Percentiles rank a stretch among this genome's conserved stretches.
These are phyloP conservation scores for Globisporangium emineosum DNA, from an alignment of 352 stramenopile species.

Conservation along the genomic window DNA sequence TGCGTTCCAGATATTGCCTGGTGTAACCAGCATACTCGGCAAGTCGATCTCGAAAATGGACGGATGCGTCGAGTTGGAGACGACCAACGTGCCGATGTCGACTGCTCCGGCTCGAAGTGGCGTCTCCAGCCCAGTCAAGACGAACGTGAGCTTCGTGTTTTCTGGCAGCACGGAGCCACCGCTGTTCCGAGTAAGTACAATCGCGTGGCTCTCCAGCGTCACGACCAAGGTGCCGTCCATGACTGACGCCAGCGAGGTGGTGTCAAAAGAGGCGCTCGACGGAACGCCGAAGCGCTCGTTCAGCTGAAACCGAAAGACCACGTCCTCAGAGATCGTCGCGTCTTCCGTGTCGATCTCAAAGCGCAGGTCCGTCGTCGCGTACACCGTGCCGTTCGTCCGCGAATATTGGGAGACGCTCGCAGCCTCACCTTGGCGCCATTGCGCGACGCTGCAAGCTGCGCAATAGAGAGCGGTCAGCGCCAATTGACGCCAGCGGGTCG, in stretches of 20 bases:
- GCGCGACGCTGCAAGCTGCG: neutral
- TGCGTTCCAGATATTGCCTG: conserved; percentile 27
- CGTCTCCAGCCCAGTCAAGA: conserved; percentile 14
- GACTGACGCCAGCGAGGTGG: conserved; percentile 8
- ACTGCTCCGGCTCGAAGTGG: conserved; percentile 13
- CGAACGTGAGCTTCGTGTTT: conserved; percentile 12
- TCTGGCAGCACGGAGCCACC: conserved; percentile 12
- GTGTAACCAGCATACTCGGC: conserved; percentile 22
- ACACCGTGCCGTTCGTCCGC: conserved; percentile 34
- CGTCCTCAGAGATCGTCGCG: conserved; percentile 24
- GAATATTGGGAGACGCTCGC: conserved; percentile 2
- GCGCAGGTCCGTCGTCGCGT: conserved; percentile 15
- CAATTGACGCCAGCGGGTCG: neutral
- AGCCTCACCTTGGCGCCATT: neutral
- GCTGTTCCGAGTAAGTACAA: conserved; percentile 22
- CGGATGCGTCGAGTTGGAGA: conserved; percentile 18
- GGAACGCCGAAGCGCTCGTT: conserved; percentile 23
- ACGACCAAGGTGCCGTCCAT: conserved; percentile 29
- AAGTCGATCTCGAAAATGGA: conserved; percentile 10
- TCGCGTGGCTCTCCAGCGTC: conserved; percentile 15
- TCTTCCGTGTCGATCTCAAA: conserved; percentile 26
- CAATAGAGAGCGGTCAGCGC: conserved; percentile 5
- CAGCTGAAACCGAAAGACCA: conserved; percentile 29
- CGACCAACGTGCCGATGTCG: conserved; percentile 19
- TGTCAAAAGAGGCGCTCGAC: conserved; percentile 20